Base-by-base conservation (phyloP, 208 protist species). In the Endotrypanum monterogeii region DNA sequence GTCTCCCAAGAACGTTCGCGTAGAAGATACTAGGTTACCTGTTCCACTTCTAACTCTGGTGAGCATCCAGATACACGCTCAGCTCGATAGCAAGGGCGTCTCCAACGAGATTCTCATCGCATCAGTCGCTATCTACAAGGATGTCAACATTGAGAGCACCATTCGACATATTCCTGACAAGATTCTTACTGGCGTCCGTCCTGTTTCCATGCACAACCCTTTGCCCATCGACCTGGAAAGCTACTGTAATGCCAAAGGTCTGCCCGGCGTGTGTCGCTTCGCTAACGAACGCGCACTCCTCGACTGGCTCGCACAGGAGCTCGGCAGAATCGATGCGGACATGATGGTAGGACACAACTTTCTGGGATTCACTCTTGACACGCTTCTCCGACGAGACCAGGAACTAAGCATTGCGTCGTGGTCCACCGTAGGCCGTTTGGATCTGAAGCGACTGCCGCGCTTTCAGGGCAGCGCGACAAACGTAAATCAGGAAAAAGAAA, bases 341-440 rank as follows among this genome's bases (percentile, higher is more conserved):
- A 83, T 99, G 25, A 69, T 99, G 44, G 82, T 98, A 18, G 98
- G 98, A n/a, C 98, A 99, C 92, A 99, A 99, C 81, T 97, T 99
- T 77, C 78, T 99, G n/a, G 90, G 90, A 11, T 99, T 98, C 73
- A 98, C 98, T n/a, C 78, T 99, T 1, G 97, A 99, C 71, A 92
- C 99, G 28, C 82, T 99, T 8, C 87, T 99, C 30, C 97, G 98
- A 39, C 89, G 98, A 39, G 98, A 96, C 78, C 83, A 98, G 57
- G 91, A 94, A 46, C 75, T 94, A 41, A 95, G 94, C 56, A 87
- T 99, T 8, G 65, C 73, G 14, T 57, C 85, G 6, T 99, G 98
- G 98, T 98, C 94, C 20, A 96, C 86, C 37, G 63, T 98, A 51
- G 96, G 96, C 35, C 80, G 95, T 12, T 83, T 98, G 18, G 85